These are phyloP conservation scores for Geranium brycei DNA, from an alignment of 345 rosid species.

Conservation along the genomic window DNA sequence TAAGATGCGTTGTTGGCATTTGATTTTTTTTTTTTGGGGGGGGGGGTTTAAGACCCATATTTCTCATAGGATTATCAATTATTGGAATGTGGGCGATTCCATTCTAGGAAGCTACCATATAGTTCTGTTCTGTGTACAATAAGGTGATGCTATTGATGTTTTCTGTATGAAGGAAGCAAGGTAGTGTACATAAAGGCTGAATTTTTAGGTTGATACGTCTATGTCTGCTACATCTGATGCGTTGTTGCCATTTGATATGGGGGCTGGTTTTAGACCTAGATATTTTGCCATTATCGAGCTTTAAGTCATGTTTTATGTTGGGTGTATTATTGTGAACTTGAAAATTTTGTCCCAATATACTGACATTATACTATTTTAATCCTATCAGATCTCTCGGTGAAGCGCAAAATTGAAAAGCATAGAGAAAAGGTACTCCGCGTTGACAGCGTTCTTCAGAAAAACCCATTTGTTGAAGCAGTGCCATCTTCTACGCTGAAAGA, in stretches of 20 bases:
- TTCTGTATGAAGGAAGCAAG: conserved; percentile 12
- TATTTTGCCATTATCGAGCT: neutral
- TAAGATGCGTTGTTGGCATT: conserved; percentile 5
- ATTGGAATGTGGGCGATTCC: neutral
- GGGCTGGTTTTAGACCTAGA: conserved; percentile 12
- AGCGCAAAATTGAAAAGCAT: conserved; percentile 67
- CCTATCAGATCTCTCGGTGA: conserved; percentile 53
- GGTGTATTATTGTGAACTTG: neutral
- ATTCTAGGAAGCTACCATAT: neutral
- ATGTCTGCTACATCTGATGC: conserved; percentile 8
- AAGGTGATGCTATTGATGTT: conserved; percentile 12
- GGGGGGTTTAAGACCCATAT: conserved; percentile 5
- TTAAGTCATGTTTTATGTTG: neutral
- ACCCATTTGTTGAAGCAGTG: conserved; percentile 58
- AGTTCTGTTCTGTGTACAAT: conserved; percentile 4
- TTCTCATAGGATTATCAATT: neutral
- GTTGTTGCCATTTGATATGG: conserved; percentile 1
- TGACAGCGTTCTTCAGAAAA: conserved; percentile 59
- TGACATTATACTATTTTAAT: neutral
- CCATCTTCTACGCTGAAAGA: conserved; percentile 48
- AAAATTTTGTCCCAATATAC: neutral
- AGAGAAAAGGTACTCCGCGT: conserved; percentile 53
- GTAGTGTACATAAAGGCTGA: conserved; percentile 12
- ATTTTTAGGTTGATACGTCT: conserved; percentile 9
- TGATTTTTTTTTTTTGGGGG: conserved; percentile 7